Base-by-base conservation (phyloP, 306 rosid genomes). In the Cucumis sativus region DNA sequence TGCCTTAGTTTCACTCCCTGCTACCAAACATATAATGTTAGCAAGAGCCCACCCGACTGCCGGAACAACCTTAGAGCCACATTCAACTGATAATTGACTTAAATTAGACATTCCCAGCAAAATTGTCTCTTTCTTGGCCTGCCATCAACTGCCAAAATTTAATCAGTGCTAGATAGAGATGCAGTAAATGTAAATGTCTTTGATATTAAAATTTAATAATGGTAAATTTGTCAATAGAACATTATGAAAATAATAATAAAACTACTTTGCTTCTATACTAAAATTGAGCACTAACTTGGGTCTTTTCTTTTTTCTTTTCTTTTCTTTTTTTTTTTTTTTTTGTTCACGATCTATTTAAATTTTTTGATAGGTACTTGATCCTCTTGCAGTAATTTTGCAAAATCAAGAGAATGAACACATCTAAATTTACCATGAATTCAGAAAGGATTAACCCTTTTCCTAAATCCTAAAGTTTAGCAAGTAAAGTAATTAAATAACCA, bases 11-110 rank as follows among this genome's bases (percentile, higher is more conserved):
- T 75, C 98, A 28, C 74, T 83, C 75, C 85, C 90, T 45, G 86
- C 78, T 65, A 88, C 91, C 70, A 95, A 88, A 86, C 89, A 84
- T 77, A 95, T 84, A 86, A 86, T 79, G 86, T 85, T 95, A 69
- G 93, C 83, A 54, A 95, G 96, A 82, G 93, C 94, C 98, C 98
- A 95, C 49, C 97, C 98, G 87, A 90, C 92, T 37, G 96, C 82
- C 39, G 96, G 97, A 80, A 88, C 81, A 78, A 67, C 84, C 85
- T 89, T 85, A 72, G 79, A 87, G 81, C 81, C 79, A 79, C 41
- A 79, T 77, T 83, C 52, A 86, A 45, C 54, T 25, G 84, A 84
- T 81, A 85, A 80, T 66, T 84, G 89, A 77, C 81, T 78, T 80
- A 90, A 79, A 65, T 79, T 84, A 13, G 89, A 85, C 88, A 89